Evolutionary conservation across 1,284 basidiomycete genomes (phyloP).

Genomic region (Cutaneotrichosporon mucoides): DNA sequence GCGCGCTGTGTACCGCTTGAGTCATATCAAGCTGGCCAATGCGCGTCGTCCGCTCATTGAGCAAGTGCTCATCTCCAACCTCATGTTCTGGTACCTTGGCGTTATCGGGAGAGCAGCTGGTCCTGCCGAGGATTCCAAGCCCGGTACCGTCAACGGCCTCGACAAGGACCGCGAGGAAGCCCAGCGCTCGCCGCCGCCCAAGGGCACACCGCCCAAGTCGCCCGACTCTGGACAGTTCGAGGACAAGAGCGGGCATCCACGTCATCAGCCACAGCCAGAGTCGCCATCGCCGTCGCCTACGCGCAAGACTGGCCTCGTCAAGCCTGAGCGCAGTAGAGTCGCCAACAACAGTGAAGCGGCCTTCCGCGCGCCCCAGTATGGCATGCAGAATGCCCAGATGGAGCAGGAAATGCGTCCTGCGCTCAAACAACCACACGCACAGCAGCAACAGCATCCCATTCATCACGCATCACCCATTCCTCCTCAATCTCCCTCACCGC

Average conservation of each 20-base stretch:
- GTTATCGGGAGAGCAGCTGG: conserved; percentile 72
- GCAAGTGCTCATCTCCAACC: conserved; percentile 96
- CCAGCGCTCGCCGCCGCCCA: conserved; percentile 41
- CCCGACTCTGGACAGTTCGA: conserved; percentile 30
- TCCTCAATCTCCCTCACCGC: too few species aligned
- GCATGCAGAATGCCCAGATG: conserved; percentile 86
- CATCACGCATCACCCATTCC: conserved; percentile 8
- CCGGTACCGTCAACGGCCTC: conserved; percentile 45
- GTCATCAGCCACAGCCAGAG: not conserved
- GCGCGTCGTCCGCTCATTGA: conserved; percentile 93
- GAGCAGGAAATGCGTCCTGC: conserved; percentile 61
- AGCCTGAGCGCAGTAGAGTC: conserved; percentile 46
- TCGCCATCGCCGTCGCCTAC: conserved; percentile 32
- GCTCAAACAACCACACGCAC: conserved; percentile 5
- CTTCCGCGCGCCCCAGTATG: conserved; percentile 82
- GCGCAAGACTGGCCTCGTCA: conserved; percentile 37
- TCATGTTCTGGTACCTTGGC: conserved; percentile 99
- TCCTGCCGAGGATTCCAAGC: conserved; percentile 48
- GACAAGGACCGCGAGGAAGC: conserved; percentile 39
- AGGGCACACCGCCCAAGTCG: conserved; percentile 43
- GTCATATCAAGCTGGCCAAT: conserved; percentile 98
- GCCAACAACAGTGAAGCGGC: conserved; percentile 67
- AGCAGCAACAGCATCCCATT: conserved; percentile 2
- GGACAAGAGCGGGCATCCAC: not conserved
- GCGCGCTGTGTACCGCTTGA: conserved; percentile 91